Percentiles rank a stretch among this genome's conserved stretches.
phyloP scores from a whole-genome alignment of 1,284 basidiomycete genomes.

The Cutaneotrichosporon dermatis region DNA sequence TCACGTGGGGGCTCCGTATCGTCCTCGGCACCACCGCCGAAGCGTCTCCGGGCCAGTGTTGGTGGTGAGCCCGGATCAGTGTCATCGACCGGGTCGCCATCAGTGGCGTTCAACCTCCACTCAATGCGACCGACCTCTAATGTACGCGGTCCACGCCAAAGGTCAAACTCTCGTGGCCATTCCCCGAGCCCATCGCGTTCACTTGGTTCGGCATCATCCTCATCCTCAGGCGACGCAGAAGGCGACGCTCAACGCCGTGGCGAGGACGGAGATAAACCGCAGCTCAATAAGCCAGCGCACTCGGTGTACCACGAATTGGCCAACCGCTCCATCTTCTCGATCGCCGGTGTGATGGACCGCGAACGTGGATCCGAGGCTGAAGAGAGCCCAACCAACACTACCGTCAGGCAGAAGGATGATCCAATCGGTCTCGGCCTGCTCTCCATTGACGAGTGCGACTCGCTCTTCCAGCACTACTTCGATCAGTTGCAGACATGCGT shows the following conservation, averaged over 20 bases:
- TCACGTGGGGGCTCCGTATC: too few species aligned
- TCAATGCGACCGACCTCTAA: not conserved
- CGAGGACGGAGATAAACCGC: not conserved
- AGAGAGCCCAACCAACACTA: not conserved
- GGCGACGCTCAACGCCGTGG: not conserved
- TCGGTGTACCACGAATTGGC: conserved; percentile 24
- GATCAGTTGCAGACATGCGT: conserved; percentile 26
- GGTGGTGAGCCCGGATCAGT: too few species aligned
- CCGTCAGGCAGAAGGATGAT: conserved; percentile 10
- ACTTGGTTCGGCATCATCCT: not conserved
- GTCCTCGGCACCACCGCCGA: too few species aligned
- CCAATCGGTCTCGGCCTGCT: conserved; percentile 16
- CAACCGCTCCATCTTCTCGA: conserved; percentile 19
- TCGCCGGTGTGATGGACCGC: conserved; percentile 22
- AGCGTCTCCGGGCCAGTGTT: too few species aligned
- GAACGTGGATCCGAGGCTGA: not conserved
- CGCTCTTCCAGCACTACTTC: conserved; percentile 23
- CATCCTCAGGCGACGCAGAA: not conserved
- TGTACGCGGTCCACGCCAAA: not conserved
- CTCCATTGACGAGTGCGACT: conserved; percentile 22
- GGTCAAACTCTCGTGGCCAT: not conserved
- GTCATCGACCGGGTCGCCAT: not conserved
- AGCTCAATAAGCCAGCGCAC: conserved; percentile 16
- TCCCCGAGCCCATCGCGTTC: not conserved
- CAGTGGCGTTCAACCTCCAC: not conserved